Evolutionary conservation across 257 asterid genomes (phyloP).

Genomic region (Fraxinus excelsior): DNA sequence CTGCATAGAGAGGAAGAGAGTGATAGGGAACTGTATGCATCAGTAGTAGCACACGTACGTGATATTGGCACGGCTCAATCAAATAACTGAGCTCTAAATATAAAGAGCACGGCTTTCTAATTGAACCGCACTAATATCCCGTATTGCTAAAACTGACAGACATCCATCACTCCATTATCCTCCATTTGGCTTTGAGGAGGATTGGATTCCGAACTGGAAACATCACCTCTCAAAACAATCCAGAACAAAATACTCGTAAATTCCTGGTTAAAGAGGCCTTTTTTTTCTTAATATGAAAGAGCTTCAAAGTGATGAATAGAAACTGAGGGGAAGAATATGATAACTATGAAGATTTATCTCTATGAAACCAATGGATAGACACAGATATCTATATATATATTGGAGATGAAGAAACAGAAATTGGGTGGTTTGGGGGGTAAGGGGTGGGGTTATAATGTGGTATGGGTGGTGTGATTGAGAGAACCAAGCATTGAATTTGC

Average conservation of each 20-base stretch:
- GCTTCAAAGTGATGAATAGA: neutral
- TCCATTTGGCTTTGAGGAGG: neutral
- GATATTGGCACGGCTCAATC: slow-evolving; percentile 99
- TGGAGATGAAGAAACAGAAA: slow-evolving; percentile 16
- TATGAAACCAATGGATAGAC: slow-evolving; percentile 4
- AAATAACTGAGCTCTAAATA: slow-evolving; percentile 60
- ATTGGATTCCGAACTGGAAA: neutral
- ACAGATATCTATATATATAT: slow-evolving; percentile 27
- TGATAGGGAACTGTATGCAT: slow-evolving; percentile 18
- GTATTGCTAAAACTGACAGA: slow-evolving; percentile 27
- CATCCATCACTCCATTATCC: slow-evolving; percentile 19
- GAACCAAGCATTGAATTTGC: slow-evolving; percentile 56
- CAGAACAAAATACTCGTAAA: slow-evolving; percentile 6
- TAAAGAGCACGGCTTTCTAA: slow-evolving; percentile 64
- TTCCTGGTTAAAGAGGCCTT: slow-evolving; percentile 11
- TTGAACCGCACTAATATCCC: slow-evolving; percentile 99
- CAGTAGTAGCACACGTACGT: slow-evolving; percentile 39
- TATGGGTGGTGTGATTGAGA: slow-evolving; percentile 23
- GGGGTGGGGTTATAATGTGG: slow-evolving; percentile 8
- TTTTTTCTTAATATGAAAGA: slow-evolving; percentile 6
- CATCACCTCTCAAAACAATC: neutral
- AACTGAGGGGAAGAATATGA: slow-evolving; percentile 24
- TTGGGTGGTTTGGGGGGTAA: neutral
- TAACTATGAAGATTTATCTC: slow-evolving; percentile 10
- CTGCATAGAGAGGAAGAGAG: slow-evolving; percentile 27